Evolutionary conservation across 1,284 basidiomycete species (phyloP), one percentile per base, ranked within the genome.

Genomic region (Anthracocystis panici-leucophaei): DNA sequence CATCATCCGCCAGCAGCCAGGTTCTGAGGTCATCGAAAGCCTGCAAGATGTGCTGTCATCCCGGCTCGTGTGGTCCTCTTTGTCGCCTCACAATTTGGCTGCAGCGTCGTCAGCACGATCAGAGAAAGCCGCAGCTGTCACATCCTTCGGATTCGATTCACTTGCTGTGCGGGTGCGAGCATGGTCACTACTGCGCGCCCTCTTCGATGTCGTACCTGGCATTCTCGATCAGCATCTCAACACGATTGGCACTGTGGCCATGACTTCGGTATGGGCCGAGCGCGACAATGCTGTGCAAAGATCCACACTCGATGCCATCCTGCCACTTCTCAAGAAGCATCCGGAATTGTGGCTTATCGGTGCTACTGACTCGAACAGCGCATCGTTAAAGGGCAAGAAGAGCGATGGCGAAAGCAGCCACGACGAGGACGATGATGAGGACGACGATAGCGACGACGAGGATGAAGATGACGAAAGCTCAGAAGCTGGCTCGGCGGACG

Each of bases 261-360:
- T 83, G 49, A 44, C 59, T 20, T 80, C 82, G 7, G 71, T 82
- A 0, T 85, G 80, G 74, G 44, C 61, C 5, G 85, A 85, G 51
- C 69, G 74, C 2, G 83, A 85, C 58, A 61, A 68, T 40, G 56
- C 63, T 2, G 81, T 81, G 18, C 75, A 79, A 38, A 51, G 58
- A 21, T 65, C 65, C 6, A 76, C 80, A 60, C 71, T 81, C 16
- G 77, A 77, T 20, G 78, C 77, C 3, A 59, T 83, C 10, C 59
- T 85, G 27, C 75, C 78, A 2, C 41, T 85, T 18, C 76, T 85
- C 11, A 62, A 58, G 33, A 62, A 62, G 21, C 55, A 48, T n/a
- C 83, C 85, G 0, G 60, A 80, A n/a, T 65, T 82, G 0, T 86
- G 86, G 86, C 63, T 65, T 5, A 56, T 78, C n/a, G 67, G 61